phyloP scores from a whole-genome alignment of 2,329 filamentous ascomycete species.

The Microdochium paspali region DNA sequence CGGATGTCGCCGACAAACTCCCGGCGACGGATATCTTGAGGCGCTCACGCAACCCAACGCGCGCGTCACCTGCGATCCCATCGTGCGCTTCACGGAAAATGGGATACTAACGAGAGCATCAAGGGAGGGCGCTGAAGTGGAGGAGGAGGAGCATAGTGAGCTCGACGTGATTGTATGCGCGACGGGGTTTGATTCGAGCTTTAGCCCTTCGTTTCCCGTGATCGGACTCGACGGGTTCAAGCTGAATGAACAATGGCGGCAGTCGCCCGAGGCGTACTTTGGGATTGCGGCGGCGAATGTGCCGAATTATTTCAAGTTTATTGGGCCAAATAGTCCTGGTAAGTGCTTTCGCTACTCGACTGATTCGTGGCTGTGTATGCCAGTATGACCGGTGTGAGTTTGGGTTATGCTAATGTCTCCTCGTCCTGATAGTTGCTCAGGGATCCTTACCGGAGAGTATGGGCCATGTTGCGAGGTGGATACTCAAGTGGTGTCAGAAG shows the following conservation, averaged over 20 bases:
- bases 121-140: too few species aligned
- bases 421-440: too few species aligned
- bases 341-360: too few species aligned
- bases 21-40: slow-evolving; percentile 41
- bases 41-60: slow-evolving; percentile 30
- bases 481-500: too few species aligned
- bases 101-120: too few species aligned
- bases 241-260: neutral
- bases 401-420: too few species aligned
- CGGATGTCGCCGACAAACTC: slow-evolving; percentile 37
- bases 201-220: neutral
- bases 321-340: neutral
- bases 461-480: too few species aligned
- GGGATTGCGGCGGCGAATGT: neutral
- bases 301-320: neutral
- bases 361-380: too few species aligned
- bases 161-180: neutral
- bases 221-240: neutral
- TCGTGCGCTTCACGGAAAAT: neutral
- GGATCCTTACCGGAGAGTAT: too few species aligned
- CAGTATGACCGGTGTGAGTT: too few species aligned
- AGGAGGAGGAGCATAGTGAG: neutral
- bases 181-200: neutral
- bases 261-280: neutral
- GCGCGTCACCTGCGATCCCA: slow-evolving; percentile 3